Percentiles rank a stretch among this genome's conserved stretches.
Evolutionary conservation across 2,329 filamentous ascomycete genomes (phyloP).

Genomic region (Sclerotinia subarctica): DNA sequence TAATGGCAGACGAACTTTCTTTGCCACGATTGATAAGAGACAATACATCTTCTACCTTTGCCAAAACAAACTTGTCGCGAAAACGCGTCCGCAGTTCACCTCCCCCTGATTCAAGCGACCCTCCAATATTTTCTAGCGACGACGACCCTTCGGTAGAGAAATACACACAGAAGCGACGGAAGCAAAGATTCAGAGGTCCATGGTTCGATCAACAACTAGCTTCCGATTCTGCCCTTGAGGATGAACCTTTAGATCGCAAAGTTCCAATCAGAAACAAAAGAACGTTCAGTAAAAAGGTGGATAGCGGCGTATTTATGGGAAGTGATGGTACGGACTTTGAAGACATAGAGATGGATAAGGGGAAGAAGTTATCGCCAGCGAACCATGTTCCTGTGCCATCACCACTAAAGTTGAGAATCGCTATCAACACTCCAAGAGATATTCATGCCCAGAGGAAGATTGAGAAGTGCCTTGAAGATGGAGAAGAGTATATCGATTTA

Average conservation of each 20-base stretch:
- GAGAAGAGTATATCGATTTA: constrained; percentile 58
- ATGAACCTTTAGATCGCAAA: constrained; percentile 20
- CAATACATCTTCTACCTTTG: constrained; percentile 3
- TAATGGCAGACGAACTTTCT: constrained; percentile 29
- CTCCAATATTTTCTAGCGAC: constrained; percentile 68
- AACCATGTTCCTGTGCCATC: background rate
- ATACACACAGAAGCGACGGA: constrained; percentile 56
- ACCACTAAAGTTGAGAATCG: constrained; percentile 5
- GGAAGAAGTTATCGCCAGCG: background rate
- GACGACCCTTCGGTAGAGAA: constrained; percentile 66
- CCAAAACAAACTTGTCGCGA: constrained; percentile 22
- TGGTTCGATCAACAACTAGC: constrained; percentile 63
- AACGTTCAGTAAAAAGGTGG: constrained; percentile 56
- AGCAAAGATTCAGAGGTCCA: constrained; percentile 61
- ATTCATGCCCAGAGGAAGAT: constrained; percentile 46
- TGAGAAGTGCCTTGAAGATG: constrained; percentile 53
- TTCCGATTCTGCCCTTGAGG: constrained; percentile 26
- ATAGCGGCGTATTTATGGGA: constrained; percentile 68
- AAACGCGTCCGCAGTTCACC: constrained; percentile 43
- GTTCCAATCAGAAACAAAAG: constrained; percentile 43
- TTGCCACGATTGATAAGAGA: constrained; percentile 24
- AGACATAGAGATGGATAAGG: background rate
- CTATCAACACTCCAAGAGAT: constrained; percentile 4
- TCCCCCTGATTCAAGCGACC: constrained; percentile 60
- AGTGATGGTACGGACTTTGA: constrained; percentile 55